phyloP scores from a whole-genome alignment of 192 early-diverging fungal genomes.

The Piromyces sp. region DNA sequence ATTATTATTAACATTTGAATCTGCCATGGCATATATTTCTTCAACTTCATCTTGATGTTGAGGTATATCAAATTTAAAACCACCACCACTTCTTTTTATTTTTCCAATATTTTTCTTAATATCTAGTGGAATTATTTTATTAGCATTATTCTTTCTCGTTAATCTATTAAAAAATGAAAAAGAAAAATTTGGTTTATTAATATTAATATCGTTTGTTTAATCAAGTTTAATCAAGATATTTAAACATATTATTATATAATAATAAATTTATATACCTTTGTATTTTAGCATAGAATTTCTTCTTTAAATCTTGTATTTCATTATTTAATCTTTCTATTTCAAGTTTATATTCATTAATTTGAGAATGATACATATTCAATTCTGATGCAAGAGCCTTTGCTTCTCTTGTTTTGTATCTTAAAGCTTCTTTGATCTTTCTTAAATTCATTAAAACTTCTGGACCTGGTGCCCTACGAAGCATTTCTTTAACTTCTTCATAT shows the following conservation, averaged over 20 bases:
- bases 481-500: conserved; percentile 35
- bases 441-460: conserved; percentile 35
- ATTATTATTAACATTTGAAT: not conserved
- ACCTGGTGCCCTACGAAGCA: conserved; percentile 33
- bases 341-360: conserved; percentile 42
- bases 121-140: not conserved
- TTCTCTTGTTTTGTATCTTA: conserved; percentile 28
- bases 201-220: no score
- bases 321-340: conserved; percentile 34
- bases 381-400: conserved; percentile 41
- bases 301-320: conserved; percentile 36
- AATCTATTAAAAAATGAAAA: not conserved
- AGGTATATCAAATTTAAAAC: not conserved
- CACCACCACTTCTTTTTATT: not conserved
- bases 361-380: conserved; percentile 46
- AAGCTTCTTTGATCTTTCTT: conserved; percentile 23
- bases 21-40: not conserved
- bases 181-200: no score
- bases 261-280: not conserved
- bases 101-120: not conserved
- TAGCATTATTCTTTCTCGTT: not conserved
- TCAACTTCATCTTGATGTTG: not conserved
- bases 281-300: conserved; percentile 26
- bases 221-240: no score
- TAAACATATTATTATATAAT: no score